Conservation (phyloP, 306 rosid genomes). For the Prunus mira region DNA sequence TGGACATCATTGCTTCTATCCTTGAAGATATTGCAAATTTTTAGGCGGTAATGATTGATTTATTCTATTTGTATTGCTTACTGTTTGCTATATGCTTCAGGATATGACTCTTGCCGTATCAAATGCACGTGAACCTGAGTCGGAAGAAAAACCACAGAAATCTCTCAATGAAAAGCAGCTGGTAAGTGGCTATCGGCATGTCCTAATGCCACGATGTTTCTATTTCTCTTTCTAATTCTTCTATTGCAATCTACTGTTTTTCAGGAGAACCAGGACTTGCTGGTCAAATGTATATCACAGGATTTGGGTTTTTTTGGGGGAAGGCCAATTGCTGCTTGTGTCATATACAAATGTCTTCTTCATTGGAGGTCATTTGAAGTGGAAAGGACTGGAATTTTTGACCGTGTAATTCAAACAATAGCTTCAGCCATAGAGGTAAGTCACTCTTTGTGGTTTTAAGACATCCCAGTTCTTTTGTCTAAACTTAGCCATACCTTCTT, state of each 20-base stretch:
- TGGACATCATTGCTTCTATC: slow-evolving; percentile 23
- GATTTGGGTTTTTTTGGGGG: slow-evolving; percentile 98
- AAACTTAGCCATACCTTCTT: slow-evolving; percentile 22
- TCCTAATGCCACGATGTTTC: slow-evolving; percentile 11
- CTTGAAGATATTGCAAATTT: background rate
- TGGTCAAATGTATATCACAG: slow-evolving; percentile 81
- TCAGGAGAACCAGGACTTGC: slow-evolving; percentile 97
- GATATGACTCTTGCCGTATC: slow-evolving; percentile 75
- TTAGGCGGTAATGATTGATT: slow-evolving; percentile 2
- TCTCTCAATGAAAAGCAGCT: slow-evolving; percentile 98
- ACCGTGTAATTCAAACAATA: slow-evolving; percentile 90
- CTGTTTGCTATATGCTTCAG: slow-evolving; percentile 38
- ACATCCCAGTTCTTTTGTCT: background rate
- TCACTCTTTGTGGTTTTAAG: slow-evolving; percentile 17
- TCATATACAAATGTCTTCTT: slow-evolving; percentile 95
- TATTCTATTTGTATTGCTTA: slow-evolving; percentile 15
- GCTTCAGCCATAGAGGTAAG: slow-evolving; percentile 95
- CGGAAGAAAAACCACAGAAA: slow-evolving; percentile 98
- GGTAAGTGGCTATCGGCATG: slow-evolving; percentile 49
- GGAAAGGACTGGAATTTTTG: slow-evolving; percentile 92
- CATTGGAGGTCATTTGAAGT: slow-evolving; percentile 99
- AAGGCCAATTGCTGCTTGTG: slow-evolving; percentile 92
- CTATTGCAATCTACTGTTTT: slow-evolving; percentile 25
- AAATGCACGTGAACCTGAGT: slow-evolving; percentile 88
- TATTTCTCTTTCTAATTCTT: slow-evolving; percentile 21